Evolutionary conservation across 371 early-diverging fungal genomes (phyloP).

Genomic region (Mucor lusitanicus): DNA sequence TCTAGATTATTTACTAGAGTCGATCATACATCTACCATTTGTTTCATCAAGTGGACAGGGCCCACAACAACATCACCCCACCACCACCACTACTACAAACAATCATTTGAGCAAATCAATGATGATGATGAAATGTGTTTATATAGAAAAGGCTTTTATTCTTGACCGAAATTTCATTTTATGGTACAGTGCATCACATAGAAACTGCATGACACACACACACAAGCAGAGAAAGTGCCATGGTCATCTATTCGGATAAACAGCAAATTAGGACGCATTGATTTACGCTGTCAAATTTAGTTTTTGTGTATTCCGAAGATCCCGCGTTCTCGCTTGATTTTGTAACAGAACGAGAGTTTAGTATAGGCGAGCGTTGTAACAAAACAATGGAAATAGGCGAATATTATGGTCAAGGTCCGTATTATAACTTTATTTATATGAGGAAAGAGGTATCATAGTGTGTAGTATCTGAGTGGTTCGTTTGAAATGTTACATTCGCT

Average conservation of each 20-base stretch:
- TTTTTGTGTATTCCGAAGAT: constrained; percentile 6
- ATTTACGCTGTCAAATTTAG: not conserved
- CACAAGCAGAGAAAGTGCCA: not conserved
- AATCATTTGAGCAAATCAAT: not conserved
- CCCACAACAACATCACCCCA: not conserved
- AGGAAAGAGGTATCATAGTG: not conserved
- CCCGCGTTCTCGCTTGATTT: not conserved
- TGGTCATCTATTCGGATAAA: not conserved
- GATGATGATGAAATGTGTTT: not conserved
- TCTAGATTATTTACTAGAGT: too few species aligned
- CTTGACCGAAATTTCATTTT: not conserved
- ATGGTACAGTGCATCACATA: not conserved
- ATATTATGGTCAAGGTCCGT: not conserved
- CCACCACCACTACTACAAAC: not conserved
- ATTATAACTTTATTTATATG: not conserved
- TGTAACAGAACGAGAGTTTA: not conserved
- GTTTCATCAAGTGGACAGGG: not conserved
- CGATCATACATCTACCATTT: too few species aligned
- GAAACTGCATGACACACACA: not conserved
- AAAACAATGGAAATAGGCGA: not conserved
- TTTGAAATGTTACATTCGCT: not conserved
- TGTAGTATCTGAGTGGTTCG: not conserved
- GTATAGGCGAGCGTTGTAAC: not conserved
- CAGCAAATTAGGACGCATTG: constrained; percentile 1
- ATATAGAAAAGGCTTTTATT: not conserved